A percentile compares a stretch with the other conserved stretches of the same genome.
Evolutionary conservation across 495 filamentous ascomycete genomes (phyloP).

Genomic region (Aspergillus carlsbadensis): DNA sequence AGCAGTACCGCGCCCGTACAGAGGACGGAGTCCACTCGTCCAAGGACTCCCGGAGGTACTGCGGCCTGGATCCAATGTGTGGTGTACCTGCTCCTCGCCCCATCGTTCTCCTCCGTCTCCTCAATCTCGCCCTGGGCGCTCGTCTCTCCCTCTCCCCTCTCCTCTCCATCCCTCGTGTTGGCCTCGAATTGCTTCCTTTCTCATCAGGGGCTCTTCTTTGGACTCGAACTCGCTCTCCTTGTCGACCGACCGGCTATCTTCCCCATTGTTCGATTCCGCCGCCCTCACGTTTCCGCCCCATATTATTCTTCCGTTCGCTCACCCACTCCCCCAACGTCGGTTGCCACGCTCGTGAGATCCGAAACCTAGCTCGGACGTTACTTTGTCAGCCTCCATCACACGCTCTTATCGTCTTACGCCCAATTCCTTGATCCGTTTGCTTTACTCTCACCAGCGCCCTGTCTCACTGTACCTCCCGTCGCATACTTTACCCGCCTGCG

Average conservation of each 20-base stretch:
- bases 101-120: slow-evolving; percentile 13
- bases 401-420: not conserved
- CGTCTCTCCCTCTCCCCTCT: slow-evolving; percentile 4
- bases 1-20: not conserved
- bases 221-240: slow-evolving; percentile 1
- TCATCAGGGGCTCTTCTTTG: not conserved
- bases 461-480: slow-evolving; percentile 9
- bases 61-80: slow-evolving; percentile 10
- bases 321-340: slow-evolving; percentile 5
- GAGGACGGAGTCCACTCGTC: slow-evolving; percentile 5
- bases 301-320: slow-evolving; percentile 21
- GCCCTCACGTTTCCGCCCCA: slow-evolving; percentile 29
- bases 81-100: slow-evolving; percentile 8
- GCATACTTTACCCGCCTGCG: slow-evolving; percentile 16
- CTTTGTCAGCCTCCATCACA: slow-evolving; percentile 14
- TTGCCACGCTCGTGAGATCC: slow-evolving; percentile 9
- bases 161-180: slow-evolving; percentile 3
- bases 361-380: not conserved
- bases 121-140: slow-evolving; percentile 2
- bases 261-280: slow-evolving; percentile 22
- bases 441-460: not conserved
- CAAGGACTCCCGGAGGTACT: not conserved
- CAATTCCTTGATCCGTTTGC: slow-evolving; percentile 1
- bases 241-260: slow-evolving; percentile 14
- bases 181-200: not conserved